A percentile compares a stretch with the other conserved stretches of the same genome.
phyloP scores from a whole-genome alignment of 768 basidiomycete genomes.

The Coprinopsis cinerea region DNA sequence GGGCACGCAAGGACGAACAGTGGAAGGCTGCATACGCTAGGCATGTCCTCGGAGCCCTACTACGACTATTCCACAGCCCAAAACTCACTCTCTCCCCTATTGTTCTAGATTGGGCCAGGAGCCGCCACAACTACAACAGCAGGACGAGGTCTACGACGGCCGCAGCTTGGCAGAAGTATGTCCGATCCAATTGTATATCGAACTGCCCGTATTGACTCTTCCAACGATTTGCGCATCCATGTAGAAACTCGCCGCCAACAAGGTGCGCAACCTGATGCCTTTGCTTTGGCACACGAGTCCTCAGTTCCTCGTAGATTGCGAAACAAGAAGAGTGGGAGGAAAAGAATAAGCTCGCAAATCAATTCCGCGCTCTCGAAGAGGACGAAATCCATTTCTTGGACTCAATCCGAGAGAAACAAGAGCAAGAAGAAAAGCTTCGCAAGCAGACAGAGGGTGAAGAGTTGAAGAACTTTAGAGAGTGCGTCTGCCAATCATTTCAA shows the following conservation, averaged over 20 bases:
- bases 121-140: slow-evolving; percentile 68
- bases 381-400: slow-evolving; percentile 89
- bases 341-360: slow-evolving; percentile 83
- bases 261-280: slow-evolving; percentile 53
- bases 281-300: no score
- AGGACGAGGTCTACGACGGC: slow-evolving; percentile 76
- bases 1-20: slow-evolving; percentile 68
- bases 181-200: slow-evolving; percentile 15
- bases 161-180: slow-evolving; percentile 85
- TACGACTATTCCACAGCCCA: slow-evolving; percentile 1
- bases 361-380: slow-evolving; percentile 84
- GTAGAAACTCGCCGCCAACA: slow-evolving; percentile 88
- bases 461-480: slow-evolving; percentile 76
- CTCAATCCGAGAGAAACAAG: slow-evolving; percentile 69
- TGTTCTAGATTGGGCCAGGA: slow-evolving; percentile 69
- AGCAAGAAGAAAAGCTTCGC: slow-evolving; percentile 69
- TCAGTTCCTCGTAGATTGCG: slow-evolving; percentile 46
- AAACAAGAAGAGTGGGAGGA: slow-evolving; percentile 95
- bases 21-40: slow-evolving; percentile 90
- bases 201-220: slow-evolving; percentile 38
- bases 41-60: slow-evolving; percentile 25
- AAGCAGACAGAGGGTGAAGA: slow-evolving; percentile 75
- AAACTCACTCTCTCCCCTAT: slow-evolving; percentile 4
- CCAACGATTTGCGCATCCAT: slow-evolving; percentile 35
- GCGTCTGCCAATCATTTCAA: slow-evolving; percentile 12